Evolutionary conservation across 2,329 filamentous ascomycete species (phyloP), one percentile per base, ranked within the genome.

Genomic region (Beauveria brongniartii): DNA sequence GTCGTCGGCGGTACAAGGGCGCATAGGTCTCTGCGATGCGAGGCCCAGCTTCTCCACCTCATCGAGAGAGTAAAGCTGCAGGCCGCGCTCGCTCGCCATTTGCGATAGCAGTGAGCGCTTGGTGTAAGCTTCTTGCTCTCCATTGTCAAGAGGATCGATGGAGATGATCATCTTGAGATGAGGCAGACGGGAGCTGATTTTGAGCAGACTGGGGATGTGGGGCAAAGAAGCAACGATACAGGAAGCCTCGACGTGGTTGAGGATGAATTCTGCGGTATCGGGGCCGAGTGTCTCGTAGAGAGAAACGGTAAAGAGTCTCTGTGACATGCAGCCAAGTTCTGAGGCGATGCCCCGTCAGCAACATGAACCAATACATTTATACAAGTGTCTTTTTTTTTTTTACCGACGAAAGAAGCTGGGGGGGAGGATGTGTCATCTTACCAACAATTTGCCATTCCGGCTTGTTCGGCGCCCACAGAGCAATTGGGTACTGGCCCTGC

Each of bases 221-320:
- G 86, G 85, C 51, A 97, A 78, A 30, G 90, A 92, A 62, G 90
- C 87, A 64, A 89, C 86, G 44, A 97, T 85, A 69, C 87, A 90
- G 62, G 81, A 74, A 61, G 97, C 78, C 64, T 87, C 82, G 59
- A 91, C 85, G 73, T 97, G 93, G 75, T 95, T 95, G 77, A 97
- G 89, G 74, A 99, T 97, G 77, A 90, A 97, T 76, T 97, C 92
- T 61, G 90, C 92, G 2, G 92, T 85, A 66, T 96, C 91, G 14
- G 93, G 88, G 10, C 93, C 93, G 5, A 99, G 84, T 14, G 93
- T 97, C 74, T 97, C 94, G 78, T 99, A 99, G 55, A 99, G 87
- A 5, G 93, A 96, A 60, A 99, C 92, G 24, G 89, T 90, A 76
- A 82, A 97, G 34, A 97, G 84, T 8, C 88, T 85, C 74, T 97